Evolutionary conservation across 2,329 filamentous ascomycete genomes (phyloP), one percentile per base, ranked within the genome.

Genomic region (Onygena corvina): DNA sequence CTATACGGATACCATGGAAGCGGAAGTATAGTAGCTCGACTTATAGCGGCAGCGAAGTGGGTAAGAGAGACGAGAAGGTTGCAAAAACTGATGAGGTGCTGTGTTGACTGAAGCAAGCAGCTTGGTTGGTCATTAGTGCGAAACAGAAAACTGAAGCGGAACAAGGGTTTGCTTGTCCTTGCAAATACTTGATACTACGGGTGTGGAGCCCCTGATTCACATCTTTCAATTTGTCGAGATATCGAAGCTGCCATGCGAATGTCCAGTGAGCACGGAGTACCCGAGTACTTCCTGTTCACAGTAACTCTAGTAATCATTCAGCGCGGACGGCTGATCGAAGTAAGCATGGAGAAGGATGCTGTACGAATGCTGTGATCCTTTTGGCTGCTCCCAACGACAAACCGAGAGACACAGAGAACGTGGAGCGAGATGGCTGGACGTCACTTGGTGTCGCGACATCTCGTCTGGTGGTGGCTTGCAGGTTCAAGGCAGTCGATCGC

Each of bases 401-500:
- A 27, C 5, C 11, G 4, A n/a, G 36, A 8, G 4, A 18, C 18
- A 27, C 36, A n/a, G 36, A 7, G 20, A n/a, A 42, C 36, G 36
- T 42, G 36, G 36, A 42, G 21, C 21, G 21, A 25, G 5, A 42
- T 42, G 36, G 36, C 36, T 42, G 36, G 36, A 25, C 21, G 21
- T 42, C 36, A 27, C 21, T 42, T 23, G 21, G 36, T 27, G 3
- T 38, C n/a, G 36, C 36, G 36, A 25, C 36, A 25, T n/a, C n/a
- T n/a, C n/a, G n/a, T n/a, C n/a, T n/a, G 36, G 23, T 42, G 36
- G 36, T 42, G 36, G 36, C 36, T 42, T n/a, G n/a, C n/a, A n/a
- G n/a, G n/a, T n/a, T n/a, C n/a, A n/a, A n/a, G n/a, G 36, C 20
- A n/a, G 36, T 23, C 36, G 36, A 42, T 42, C 36, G 20, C 36